Conservation (phyloP, 208 protist species). For the Angomonas deanei region DNA sequence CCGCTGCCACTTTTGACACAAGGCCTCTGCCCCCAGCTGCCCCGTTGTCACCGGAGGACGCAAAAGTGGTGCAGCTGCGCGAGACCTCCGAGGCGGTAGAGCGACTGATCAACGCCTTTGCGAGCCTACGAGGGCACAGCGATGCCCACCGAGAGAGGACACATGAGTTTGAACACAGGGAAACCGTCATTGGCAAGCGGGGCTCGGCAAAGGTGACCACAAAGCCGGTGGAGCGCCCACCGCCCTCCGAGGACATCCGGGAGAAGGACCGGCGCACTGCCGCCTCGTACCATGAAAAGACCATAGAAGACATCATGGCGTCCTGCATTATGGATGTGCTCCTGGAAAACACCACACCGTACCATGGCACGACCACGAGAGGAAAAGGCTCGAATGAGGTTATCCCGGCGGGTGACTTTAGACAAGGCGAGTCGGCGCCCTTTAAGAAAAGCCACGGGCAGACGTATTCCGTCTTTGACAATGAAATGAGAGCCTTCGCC, state of each 20-base stretch:
- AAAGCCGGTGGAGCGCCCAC: background rate
- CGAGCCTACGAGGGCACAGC: slow-evolving; percentile 45
- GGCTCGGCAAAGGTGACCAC: too few species aligned
- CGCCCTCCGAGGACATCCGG: background rate
- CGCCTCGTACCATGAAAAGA: slow-evolving; percentile 8
- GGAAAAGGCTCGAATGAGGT: slow-evolving; percentile 28
- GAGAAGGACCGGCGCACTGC: too few species aligned
- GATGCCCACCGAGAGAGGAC: background rate
- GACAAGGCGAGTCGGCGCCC: background rate
- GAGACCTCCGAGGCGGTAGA: slow-evolving; percentile 85
- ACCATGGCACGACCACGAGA: background rate
- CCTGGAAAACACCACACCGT: background rate
- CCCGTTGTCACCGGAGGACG: slow-evolving; percentile 14
- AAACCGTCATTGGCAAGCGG: background rate
- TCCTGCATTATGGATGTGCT: slow-evolving; percentile 15
- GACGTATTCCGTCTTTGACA: slow-evolving; percentile 29
- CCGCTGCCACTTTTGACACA: background rate
- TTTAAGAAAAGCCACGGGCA: background rate
- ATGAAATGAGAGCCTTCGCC: slow-evolving; percentile 40
- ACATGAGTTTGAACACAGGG: background rate
- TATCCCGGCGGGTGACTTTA: slow-evolving; percentile 44
- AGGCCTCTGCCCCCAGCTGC: background rate
- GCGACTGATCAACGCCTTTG: slow-evolving; percentile 74
- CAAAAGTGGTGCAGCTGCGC: slow-evolving; percentile 49
- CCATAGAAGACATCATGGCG: slow-evolving; percentile 21